Evolutionary conservation across 2,329 filamentous ascomycete genomes (phyloP).

Genomic region (Cercospora citrullina): DNA sequence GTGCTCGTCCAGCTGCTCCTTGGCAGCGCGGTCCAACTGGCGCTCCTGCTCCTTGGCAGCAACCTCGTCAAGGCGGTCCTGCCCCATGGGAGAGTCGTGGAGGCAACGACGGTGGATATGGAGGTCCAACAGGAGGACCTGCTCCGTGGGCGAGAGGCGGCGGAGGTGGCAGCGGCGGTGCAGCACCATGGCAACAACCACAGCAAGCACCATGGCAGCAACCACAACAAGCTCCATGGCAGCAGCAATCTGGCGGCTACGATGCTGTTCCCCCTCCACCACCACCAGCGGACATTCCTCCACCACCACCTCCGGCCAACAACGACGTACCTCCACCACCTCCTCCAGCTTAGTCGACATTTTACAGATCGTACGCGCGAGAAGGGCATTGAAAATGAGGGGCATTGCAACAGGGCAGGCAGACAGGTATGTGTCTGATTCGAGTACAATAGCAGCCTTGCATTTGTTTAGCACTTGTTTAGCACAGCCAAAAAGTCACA

Average conservation of each 20-base stretch:
- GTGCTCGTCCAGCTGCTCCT: slow-evolving; percentile 47
- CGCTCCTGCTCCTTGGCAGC: slow-evolving; percentile 42
- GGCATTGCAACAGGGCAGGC: not conserved
- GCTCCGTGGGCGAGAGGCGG: slow-evolving; percentile 26
- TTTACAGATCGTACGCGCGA: not conserved
- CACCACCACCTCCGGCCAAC: slow-evolving; percentile 58
- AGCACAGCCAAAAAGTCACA: not conserved
- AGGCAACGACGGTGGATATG: slow-evolving; percentile 29
- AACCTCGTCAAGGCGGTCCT: slow-evolving; percentile 28
- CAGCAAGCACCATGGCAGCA: slow-evolving; percentile 25
- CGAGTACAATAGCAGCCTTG: not conserved
- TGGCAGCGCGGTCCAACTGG: slow-evolving; percentile 36
- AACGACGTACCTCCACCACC: slow-evolving; percentile 4
- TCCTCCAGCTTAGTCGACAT: slow-evolving; percentile 7
- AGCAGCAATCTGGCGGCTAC: slow-evolving; percentile 23
- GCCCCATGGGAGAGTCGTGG: slow-evolving; percentile 42
- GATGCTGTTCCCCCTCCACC: slow-evolving; percentile 47
- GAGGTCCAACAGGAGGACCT: slow-evolving; percentile 25
- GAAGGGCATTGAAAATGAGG: not conserved
- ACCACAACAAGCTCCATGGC: slow-evolving; percentile 21
- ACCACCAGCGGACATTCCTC: slow-evolving; percentile 61
- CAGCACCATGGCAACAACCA: slow-evolving; percentile 36
- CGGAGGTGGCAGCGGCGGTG: slow-evolving; percentile 25
- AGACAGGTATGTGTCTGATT: not conserved
- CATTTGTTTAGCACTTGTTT: not conserved